These are phyloP conservation scores for Mycena pura DNA, from an alignment of 768 basidiomycete genomes.

Conservation along the genomic window DNA sequence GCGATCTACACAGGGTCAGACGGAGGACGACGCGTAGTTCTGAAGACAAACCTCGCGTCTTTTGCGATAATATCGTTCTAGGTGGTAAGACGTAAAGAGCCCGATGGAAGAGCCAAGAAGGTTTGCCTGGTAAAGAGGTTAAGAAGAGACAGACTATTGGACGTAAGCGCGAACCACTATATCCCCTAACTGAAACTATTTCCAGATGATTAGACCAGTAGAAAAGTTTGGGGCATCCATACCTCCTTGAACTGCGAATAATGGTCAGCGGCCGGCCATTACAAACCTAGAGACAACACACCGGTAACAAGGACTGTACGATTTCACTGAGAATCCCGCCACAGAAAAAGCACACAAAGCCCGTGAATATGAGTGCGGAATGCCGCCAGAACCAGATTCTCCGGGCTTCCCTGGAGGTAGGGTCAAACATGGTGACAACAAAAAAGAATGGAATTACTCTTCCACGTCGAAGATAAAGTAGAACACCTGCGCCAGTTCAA, in stretches of 20 bases:
- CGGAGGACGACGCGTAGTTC: not conserved
- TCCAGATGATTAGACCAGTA: constrained; percentile 59
- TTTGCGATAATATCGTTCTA: constrained; percentile 79
- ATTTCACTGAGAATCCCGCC: constrained; percentile 85
- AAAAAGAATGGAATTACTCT: constrained; percentile 55
- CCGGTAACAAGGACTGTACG: constrained; percentile 81
- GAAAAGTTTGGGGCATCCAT: not conserved
- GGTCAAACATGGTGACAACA: not conserved
- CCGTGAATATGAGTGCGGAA: constrained; percentile 70
- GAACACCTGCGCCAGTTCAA: constrained; percentile 53
- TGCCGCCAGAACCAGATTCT: constrained; percentile 90
- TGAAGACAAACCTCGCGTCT: constrained; percentile 68
- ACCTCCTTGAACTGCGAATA: constrained; percentile 24
- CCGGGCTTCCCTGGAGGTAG: constrained; percentile 66
- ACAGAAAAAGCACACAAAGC: constrained; percentile 74
- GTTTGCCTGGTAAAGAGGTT: constrained; percentile 67
- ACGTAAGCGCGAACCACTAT: constrained; percentile 63
- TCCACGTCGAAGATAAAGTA: constrained; percentile 90
- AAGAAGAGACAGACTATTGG: constrained; percentile 18
- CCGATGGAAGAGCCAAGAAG: constrained; percentile 75
- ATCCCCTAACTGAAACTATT: constrained; percentile 70
- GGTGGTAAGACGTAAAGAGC: constrained; percentile 66
- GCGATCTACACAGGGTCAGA: constrained; percentile 58
- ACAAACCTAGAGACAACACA: constrained; percentile 36
- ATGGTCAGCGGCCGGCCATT: not conserved